Conservation (phyloP, 257 asterid species). For the Jasminum sambac region DNA sequence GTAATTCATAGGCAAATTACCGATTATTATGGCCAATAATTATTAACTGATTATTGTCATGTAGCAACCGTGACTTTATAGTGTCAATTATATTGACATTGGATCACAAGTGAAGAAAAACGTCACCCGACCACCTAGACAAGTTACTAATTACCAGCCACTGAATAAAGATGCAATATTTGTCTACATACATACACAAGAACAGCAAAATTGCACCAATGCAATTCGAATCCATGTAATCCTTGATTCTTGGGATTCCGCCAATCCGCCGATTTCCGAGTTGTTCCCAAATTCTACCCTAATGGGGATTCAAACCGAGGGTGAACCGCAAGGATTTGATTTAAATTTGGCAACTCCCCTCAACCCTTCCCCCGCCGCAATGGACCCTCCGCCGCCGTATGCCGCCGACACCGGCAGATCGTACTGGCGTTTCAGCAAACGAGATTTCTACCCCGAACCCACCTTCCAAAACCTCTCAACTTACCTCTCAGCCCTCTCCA, state of each 20-base stretch:
- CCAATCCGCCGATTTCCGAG: constrained; percentile 23
- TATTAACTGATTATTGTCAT: too few relatives aligned
- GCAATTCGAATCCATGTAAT: neutral
- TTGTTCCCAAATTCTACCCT: neutral
- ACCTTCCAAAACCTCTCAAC: constrained; percentile 56
- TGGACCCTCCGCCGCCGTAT: constrained; percentile 24
- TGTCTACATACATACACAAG: neutral
- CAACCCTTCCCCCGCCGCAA: constrained; percentile 20
- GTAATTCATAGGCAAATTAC: too few relatives aligned
- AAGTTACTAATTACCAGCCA: too few relatives aligned
- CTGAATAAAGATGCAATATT: neutral
- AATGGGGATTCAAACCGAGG: constrained; percentile 27
- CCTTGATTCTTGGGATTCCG: constrained; percentile 27
- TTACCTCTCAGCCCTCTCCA: constrained; percentile 59
- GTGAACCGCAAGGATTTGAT: neutral
- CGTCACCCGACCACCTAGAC: too few relatives aligned
- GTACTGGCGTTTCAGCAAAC: constrained; percentile 91
- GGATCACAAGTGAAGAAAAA: too few relatives aligned
- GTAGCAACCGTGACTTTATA: too few relatives aligned
- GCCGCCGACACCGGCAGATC: constrained; percentile 31
- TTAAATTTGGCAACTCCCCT: constrained; percentile 34
- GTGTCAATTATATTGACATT: too few relatives aligned
- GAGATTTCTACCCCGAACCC: constrained; percentile 90
- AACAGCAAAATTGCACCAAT: neutral
- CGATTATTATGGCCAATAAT: too few relatives aligned